Evolutionary conservation across 1,284 basidiomycete species (phyloP), one percentile per base, ranked within the genome.

Genomic region (Veloporphyrellus conicus): DNA sequence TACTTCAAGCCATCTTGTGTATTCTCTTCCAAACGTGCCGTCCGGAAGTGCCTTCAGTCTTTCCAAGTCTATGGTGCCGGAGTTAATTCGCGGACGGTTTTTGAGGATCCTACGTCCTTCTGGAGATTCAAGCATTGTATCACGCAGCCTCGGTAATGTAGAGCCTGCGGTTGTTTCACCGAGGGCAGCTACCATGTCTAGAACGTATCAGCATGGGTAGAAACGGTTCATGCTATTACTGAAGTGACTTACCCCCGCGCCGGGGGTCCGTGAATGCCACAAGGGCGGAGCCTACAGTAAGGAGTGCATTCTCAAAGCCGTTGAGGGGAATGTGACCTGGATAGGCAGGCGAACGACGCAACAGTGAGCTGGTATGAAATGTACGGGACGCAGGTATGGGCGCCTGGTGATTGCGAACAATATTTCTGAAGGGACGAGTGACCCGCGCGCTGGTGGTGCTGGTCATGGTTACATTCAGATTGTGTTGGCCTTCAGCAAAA

Each of bases 171-270:
- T 93, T 0, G 90, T 90, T 69, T 98, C 94, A 20, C 88, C 90
- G 9, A 96, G 77, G 7, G 90, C 87, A 18, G 94, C 93, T 36
- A 98, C 81, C 84, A 97, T 91, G 67, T 97, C 93, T 93, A 59
- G 29, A 52, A 43, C 2, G 6, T 35, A 23, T 47, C 42, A 54
- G 36, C 32, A 36, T 28, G n/a, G 16, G 6, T 4, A n/a, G 43
- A 31, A 29, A 25, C 27, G 7, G 37, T 16, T n/a, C 25, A n/a
- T 37, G 25, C 44, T 45, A 25, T 25, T 4, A 5, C 25, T 34
- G 19, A 31, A 38, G 14, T n/a, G n/a, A n/a, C n/a, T 11, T 60
- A 90, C 93, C 93, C 58, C 85, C 93, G 60, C 95, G 77, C 36
- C 83, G 75, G 16, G 93, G 93, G 65, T 96, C 82, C 38, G 80